Base-by-base conservation (phyloP, 371 early-diverging fungal genomes). In the Actinomucor elegans region DNA sequence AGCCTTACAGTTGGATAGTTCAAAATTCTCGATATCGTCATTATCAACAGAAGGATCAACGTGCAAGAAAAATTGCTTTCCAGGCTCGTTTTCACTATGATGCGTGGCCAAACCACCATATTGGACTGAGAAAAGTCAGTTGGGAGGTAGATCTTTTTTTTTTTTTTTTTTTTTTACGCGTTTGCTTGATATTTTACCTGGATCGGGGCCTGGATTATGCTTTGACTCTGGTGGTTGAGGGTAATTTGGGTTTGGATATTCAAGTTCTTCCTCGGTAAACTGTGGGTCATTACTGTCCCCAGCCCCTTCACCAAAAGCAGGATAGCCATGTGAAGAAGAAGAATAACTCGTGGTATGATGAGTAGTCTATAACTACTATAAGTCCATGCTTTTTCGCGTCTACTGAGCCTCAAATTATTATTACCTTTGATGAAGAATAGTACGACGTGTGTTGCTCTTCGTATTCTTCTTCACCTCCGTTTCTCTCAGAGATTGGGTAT, bases 1-100 rank as follows among this genome's bases (percentile, higher is more conserved):
- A n/a, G n/a, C 47, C 65, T 76, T 81, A 70, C 89, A 91, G 58
- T 89, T 86, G 6, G 92, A 91, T 11, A 89, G 71, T 36, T 80
- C 66, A 52, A 85, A 84, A 38, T 76, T 46, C 5, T 64, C 48
- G 3, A 55, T 48, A 11, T 67, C 52, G 3, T 58, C 48, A 17
- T 65, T 38, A 8, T 59, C 37, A 15, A 67, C 52, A 8, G 57
- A 46, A 32, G 75, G 71, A 35, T 75, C 64, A 5, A 73, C 71
- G 36, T 74, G 71, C 37, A 73, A 46, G 33, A 56, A 61, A 31
- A 67, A 57, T 15, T 60, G 48, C 17, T 53, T 58, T 12, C 53
- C 64, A n/a, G 50, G 55, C 5, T 20, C 17, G 7, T 43, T 31
- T 28, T 64, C 51, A 6, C 21, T 49, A 18, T 59, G 29, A 26